Percentiles rank a stretch among this genome's conserved stretches.
Evolutionary conservation across 2,329 filamentous ascomycete genomes (phyloP).

Genomic region (Ilyonectria destructans): DNA sequence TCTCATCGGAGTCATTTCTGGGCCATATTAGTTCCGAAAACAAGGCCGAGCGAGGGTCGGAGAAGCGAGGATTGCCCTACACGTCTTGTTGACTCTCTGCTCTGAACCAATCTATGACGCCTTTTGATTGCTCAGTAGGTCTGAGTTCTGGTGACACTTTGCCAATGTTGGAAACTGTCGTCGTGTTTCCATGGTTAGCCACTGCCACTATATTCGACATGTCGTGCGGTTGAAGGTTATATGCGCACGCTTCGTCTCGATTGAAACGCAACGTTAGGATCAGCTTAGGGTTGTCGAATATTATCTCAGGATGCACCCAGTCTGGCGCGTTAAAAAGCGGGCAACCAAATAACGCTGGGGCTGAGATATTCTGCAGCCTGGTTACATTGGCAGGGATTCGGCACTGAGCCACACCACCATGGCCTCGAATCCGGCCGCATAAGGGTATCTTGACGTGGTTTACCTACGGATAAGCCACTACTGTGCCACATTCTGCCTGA

Average conservation of each 20-base stretch:
- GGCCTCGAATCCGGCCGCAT: not conserved
- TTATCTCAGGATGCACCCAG: not conserved
- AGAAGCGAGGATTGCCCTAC: slow-evolving; percentile 5
- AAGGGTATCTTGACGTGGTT: not conserved
- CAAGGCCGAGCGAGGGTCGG: not conserved
- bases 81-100: slow-evolving; percentile 8
- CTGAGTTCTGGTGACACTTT: not conserved
- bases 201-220: not conserved
- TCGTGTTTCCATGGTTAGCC: not conserved
- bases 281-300: not conserved
- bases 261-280: too few relatives aligned
- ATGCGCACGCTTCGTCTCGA: not conserved
- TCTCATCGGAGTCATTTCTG: slow-evolving; percentile 14
- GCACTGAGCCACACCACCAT: not conserved
- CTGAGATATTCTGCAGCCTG: not conserved
- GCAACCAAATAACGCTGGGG: not conserved
- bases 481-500: not conserved
- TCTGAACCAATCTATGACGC: slow-evolving; percentile 18
- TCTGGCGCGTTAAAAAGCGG: not conserved
- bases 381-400: not conserved
- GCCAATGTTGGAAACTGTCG: not conserved
- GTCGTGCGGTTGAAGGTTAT: not conserved
- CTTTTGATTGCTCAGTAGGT: not conserved
- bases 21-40: not conserved
- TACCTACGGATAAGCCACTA: not conserved